phyloP scores from a whole-genome alignment of 169 alveolate genomes.

The Plasmodium cynomolgi region DNA sequence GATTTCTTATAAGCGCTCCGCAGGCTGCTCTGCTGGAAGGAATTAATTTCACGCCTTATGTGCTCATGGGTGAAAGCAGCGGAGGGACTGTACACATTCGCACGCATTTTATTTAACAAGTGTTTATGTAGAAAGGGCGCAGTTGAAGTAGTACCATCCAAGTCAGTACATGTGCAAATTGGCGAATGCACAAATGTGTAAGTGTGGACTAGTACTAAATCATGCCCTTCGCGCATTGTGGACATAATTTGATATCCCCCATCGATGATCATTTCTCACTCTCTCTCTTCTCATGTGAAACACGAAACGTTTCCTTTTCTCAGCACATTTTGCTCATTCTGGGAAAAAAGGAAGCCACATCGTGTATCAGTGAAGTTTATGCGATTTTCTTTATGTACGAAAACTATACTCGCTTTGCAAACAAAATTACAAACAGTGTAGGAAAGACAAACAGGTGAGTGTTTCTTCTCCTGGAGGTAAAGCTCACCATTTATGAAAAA shows the following conservation, averaged over 20 bases:
- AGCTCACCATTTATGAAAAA: not conserved
- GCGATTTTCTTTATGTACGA: not conserved
- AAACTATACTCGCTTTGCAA: not conserved
- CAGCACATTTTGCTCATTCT: not conserved
- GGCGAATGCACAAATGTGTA: not conserved
- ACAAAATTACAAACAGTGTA: not conserved
- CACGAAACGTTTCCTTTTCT: not conserved
- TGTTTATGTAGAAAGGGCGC: not conserved
- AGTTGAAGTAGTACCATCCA: not conserved
- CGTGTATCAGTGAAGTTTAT: not conserved
- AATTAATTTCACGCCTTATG: not conserved
- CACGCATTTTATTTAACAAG: not conserved
- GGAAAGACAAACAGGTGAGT: not conserved
- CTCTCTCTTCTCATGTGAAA: not conserved
- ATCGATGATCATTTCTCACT: not conserved
- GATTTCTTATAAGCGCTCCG: not conserved
- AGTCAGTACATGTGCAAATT: not conserved
- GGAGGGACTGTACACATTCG: not conserved
- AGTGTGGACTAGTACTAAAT: not conserved
- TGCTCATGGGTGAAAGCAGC: not conserved
- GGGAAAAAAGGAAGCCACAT: not conserved
- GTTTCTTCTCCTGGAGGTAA: not conserved
- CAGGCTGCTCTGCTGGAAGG: not conserved
- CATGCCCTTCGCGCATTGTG: not conserved
- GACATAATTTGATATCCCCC: not conserved